Conservation (phyloP, 345 rosid genomes). For the Ceriops tagal region DNA sequence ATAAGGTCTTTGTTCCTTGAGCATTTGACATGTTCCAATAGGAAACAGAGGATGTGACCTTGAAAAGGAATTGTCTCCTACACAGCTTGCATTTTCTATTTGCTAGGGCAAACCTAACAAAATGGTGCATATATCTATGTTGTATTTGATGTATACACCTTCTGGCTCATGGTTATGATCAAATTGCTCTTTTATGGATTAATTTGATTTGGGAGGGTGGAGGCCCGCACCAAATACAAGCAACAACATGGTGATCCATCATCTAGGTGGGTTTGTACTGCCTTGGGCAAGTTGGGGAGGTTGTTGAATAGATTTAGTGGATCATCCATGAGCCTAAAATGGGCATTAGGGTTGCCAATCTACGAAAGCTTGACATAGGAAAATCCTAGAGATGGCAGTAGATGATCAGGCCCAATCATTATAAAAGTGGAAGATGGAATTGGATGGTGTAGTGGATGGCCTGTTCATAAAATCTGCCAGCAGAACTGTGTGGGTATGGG, state of each 20-base stretch:
- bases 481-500: slow-evolving; percentile 59
- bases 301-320: slow-evolving; percentile 76
- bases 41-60: too few relatives aligned
- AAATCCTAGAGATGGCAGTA: slow-evolving; percentile 82
- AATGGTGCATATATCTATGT: slow-evolving; percentile 25
- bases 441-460: slow-evolving; percentile 64
- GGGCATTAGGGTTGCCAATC: slow-evolving; percentile 92
- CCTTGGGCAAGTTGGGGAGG: slow-evolving; percentile 75
- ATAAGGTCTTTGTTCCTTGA: too few relatives aligned
- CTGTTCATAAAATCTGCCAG: slow-evolving; percentile 96
- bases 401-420: slow-evolving; percentile 97
- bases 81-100: not conserved
- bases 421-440: slow-evolving; percentile 71
- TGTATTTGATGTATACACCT: slow-evolving; percentile 19
- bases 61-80: too few relatives aligned
- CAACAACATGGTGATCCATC: slow-evolving; percentile 92
- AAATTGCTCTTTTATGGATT: slow-evolving; percentile 23
- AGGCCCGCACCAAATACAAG: slow-evolving; percentile 88
- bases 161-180: slow-evolving; percentile 21
- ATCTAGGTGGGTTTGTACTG: slow-evolving; percentile 69
- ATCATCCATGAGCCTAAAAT: slow-evolving; percentile 73
- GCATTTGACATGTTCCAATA: too few relatives aligned
- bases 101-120: slow-evolving; percentile 13
- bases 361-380: slow-evolving; percentile 81
- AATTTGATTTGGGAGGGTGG: slow-evolving; percentile 59